A percentile compares a stretch with the other conserved stretches of the same genome.
These are phyloP conservation scores for Fusarium sp. DNA, from an alignment of 2,329 filamentous ascomycete species.

Conservation along the genomic window DNA sequence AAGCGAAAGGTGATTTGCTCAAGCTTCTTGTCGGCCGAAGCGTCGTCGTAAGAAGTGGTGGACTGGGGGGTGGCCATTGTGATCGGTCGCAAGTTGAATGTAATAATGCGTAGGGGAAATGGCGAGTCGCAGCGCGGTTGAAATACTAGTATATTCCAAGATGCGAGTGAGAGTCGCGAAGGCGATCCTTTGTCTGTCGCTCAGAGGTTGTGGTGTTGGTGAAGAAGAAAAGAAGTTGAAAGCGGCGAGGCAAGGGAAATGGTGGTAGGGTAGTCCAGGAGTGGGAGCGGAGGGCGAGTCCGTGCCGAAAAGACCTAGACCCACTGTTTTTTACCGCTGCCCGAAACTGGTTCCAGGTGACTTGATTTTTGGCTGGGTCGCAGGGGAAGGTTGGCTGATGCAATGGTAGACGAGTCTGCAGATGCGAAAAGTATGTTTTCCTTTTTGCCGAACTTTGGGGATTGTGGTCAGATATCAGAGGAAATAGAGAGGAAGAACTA, in stretches of 20 bases:
- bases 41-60: constrained; percentile 57
- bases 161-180: constrained; percentile 5
- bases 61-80: constrained; percentile 70
- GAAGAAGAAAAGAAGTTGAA: constrained; percentile 22
- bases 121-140: constrained; percentile 17
- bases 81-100: constrained; percentile 24
- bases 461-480: background rate
- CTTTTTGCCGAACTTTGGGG: background rate
- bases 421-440: background rate
- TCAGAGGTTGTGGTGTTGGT: constrained; percentile 24
- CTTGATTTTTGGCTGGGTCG: constrained; percentile 13
- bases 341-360: background rate
- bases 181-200: constrained; percentile 10
- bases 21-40: constrained; percentile 61
- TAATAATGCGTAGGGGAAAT: constrained; percentile 12
- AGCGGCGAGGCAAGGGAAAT: constrained; percentile 9
- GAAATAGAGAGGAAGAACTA: constrained; percentile 5
- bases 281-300: constrained; percentile 26
- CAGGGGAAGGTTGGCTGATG: background rate
- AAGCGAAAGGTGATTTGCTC: constrained; percentile 97
- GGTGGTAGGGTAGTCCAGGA: constrained; percentile 11
- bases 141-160: constrained; percentile 29
- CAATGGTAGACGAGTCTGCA: background rate
- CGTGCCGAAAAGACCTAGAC: constrained; percentile 8
- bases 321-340: constrained; percentile 23